These are phyloP conservation scores for Epichloe typhina DNA, from an alignment of 2,329 filamentous ascomycete species.

Conservation along the genomic window DNA sequence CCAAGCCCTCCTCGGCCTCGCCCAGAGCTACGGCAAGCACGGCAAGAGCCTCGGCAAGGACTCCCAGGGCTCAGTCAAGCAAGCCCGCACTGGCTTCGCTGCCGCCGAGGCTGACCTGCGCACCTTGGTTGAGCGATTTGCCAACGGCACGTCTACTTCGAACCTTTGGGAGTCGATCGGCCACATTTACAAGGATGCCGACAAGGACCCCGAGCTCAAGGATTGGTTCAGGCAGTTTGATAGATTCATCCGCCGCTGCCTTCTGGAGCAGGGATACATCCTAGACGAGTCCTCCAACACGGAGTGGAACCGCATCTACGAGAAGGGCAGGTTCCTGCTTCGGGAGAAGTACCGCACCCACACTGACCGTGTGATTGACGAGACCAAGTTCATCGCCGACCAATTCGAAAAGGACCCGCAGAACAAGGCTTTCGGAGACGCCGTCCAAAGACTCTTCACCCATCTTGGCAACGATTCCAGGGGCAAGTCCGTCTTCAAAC, in stretches of 20 bases:
- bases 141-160: constrained; percentile 81
- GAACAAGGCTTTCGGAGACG: constrained; percentile 67
- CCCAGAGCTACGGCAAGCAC: constrained; percentile 74
- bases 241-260: constrained; percentile 63
- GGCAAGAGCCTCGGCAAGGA: constrained; percentile 51
- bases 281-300: constrained; percentile 66
- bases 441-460: constrained; percentile 73
- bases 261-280: constrained; percentile 85
- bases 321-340: constrained; percentile 73
- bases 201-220: constrained; percentile 74
- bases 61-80: constrained; percentile 55
- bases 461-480: constrained; percentile 76
- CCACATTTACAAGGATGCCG: constrained; percentile 74
- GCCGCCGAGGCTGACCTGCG: constrained; percentile 63
- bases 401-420: constrained; percentile 83
- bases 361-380: constrained; percentile 75
- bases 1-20: constrained; percentile 69
- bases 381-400: constrained; percentile 76
- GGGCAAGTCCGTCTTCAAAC: constrained; percentile 84
- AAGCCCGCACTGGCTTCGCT: constrained; percentile 54
- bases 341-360: constrained; percentile 79
- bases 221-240: constrained; percentile 78
- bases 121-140: constrained; percentile 86
- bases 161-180: constrained; percentile 78
- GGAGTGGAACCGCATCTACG: constrained; percentile 76